phyloP scores from a whole-genome alignment of 75 land plant genomes.

The Isoetes taiwanensis region DNA sequence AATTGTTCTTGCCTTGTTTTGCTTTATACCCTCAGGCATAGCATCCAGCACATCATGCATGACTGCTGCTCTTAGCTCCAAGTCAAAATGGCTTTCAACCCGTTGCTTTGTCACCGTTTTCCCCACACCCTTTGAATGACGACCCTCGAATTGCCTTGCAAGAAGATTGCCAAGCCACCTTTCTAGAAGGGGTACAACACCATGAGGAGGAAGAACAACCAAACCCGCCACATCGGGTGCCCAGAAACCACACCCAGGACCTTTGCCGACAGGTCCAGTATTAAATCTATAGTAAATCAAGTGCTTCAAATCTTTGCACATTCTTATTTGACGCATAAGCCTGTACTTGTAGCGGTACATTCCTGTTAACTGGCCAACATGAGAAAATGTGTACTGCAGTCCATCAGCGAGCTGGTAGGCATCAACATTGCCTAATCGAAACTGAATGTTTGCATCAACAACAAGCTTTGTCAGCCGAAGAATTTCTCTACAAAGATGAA shows the following conservation, averaged over 20 bases:
- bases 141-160: conserved; percentile 97
- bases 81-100: conserved; percentile 97
- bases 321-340: conserved; percentile 93
- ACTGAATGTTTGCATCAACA: conserved; percentile 98
- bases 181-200: conserved; percentile 90
- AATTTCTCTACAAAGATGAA: conserved; percentile 94
- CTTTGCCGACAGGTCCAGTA: conserved; percentile 98
- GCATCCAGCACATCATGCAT: conserved; percentile 99
- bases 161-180: conserved; percentile 96
- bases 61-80: conserved; percentile 98
- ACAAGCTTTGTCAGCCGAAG: conserved; percentile 91
- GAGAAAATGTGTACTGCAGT: conserved; percentile 89
- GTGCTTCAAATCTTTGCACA: conserved; percentile 99
- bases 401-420: conserved; percentile 99
- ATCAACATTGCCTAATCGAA: conserved; percentile 95
- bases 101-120: conserved; percentile 99
- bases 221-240: conserved; percentile 99
- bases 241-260: conserved; percentile 99
- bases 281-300: conserved; percentile 93
- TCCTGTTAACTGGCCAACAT: conserved; percentile 98
- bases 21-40: conserved; percentile 99
- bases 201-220: conserved; percentile 98
- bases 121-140: conserved; percentile 96
- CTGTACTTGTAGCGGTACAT: conserved; percentile 98
- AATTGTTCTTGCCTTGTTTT: conserved; percentile 91